Percentiles rank a stretch among this genome's conserved stretches.
These are phyloP conservation scores for Papiliotrema terrestris DNA, from an alignment of 1,284 basidiomycete genomes.

Conservation along the genomic window DNA sequence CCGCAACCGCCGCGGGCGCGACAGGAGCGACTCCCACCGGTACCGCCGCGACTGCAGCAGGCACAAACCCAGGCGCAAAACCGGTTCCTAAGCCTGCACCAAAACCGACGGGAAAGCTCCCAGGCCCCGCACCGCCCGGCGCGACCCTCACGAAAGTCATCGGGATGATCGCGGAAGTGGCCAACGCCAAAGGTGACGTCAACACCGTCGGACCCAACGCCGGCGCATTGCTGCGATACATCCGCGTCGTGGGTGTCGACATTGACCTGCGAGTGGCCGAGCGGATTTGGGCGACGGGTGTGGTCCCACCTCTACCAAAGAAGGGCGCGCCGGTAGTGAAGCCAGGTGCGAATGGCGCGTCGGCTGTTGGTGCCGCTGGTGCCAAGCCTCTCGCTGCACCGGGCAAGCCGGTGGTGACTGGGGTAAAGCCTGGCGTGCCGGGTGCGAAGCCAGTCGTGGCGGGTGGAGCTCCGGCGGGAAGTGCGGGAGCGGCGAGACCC, in stretches of 20 bases:
- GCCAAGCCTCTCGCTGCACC: background rate
- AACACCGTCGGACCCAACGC: constrained; percentile 45
- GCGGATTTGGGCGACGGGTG: constrained; percentile 43
- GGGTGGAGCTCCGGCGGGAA: background rate
- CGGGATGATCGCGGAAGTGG: constrained; percentile 44
- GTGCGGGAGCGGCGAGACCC: no score
- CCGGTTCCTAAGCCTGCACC: constrained; percentile 5
- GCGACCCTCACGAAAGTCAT: constrained; percentile 44
- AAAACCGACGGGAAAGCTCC: background rate
- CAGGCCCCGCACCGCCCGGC: constrained; percentile 41
- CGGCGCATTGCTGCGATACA: constrained; percentile 38
- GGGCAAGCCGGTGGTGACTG: no score
- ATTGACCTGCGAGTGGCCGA: constrained; percentile 42
- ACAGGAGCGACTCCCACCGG: background rate
- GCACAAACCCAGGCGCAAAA: constrained; percentile 5
- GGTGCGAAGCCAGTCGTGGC: background rate
- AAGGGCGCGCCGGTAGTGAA: background rate
- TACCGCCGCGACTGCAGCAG: background rate
- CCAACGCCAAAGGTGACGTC: constrained; percentile 43
- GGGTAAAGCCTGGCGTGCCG: background rate
- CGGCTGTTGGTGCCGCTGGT: background rate
- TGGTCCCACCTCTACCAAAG: constrained; percentile 28
- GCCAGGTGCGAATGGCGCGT: background rate
- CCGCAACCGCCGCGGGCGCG: no score
- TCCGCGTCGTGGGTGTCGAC: constrained; percentile 41